Conservation (phyloP, 2,329 filamentous ascomycete genomes). For the Davidsoniella australis region DNA sequence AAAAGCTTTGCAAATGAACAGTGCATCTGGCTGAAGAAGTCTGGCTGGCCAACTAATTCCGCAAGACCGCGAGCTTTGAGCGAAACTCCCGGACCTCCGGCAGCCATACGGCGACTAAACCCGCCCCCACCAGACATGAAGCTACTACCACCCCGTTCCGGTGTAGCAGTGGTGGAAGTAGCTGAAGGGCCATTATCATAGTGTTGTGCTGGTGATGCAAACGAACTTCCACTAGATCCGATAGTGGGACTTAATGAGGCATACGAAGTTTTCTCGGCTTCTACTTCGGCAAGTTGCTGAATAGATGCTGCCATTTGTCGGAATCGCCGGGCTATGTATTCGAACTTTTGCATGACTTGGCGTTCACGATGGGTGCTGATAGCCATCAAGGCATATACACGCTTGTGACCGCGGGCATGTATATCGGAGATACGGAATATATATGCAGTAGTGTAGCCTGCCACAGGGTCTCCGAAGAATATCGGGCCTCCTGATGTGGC, state of each 20-base stretch:
- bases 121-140: slow-evolving; percentile 36
- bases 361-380: slow-evolving; percentile 49
- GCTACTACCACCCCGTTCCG: slow-evolving; percentile 27
- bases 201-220: slow-evolving; percentile 19
- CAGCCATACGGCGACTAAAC: slow-evolving; percentile 40
- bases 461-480: slow-evolving; percentile 48
- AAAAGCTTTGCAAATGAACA: slow-evolving; percentile 45
- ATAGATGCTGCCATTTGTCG: slow-evolving; percentile 49
- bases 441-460: slow-evolving; percentile 53
- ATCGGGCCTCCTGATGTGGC: slow-evolving; percentile 47
- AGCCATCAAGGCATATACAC: slow-evolving; percentile 51
- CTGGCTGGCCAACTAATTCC: slow-evolving; percentile 47
- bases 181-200: slow-evolving; percentile 17
- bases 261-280: slow-evolving; percentile 39
- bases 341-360: slow-evolving; percentile 48
- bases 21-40: slow-evolving; percentile 53
- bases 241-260: slow-evolving; percentile 20
- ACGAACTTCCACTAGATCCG: slow-evolving; percentile 15
- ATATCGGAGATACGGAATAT: slow-evolving; percentile 54
- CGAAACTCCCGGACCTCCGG: slow-evolving; percentile 36
- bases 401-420: slow-evolving; percentile 48
- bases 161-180: neutral
- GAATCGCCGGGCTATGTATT: slow-evolving; percentile 43
- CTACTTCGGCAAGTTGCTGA: slow-evolving; percentile 43
- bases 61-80: slow-evolving; percentile 44